Base-by-base conservation (phyloP, 2,329 filamentous ascomycete genomes). In the Alternaria rosae region DNA sequence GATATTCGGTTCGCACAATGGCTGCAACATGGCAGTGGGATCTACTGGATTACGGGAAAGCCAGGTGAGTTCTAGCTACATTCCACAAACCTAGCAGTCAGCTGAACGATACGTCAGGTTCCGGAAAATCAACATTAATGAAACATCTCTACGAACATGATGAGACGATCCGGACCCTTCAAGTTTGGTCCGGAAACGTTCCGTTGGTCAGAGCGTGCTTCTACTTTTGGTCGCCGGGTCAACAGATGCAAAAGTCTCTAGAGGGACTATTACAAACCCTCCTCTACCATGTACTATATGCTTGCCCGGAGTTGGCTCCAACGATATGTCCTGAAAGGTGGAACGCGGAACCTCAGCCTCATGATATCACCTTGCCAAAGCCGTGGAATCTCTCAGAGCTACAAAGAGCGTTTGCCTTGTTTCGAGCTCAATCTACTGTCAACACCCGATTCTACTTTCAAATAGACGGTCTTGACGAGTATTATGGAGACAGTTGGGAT, bases 71-170 rank as follows among this genome's bases (percentile, higher is more conserved):
- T 11, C n/a, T n/a, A n/a, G n/a, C n/a, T n/a, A n/a, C n/a, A n/a
- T n/a, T n/a, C n/a, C n/a, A n/a, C n/a, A n/a, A n/a, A n/a, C n/a
- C n/a, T n/a, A n/a, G n/a, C n/a, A n/a, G n/a, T n/a, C n/a, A n/a
- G n/a, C n/a, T n/a, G n/a, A n/a, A n/a, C n/a, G n/a, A n/a, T n/a
- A n/a, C n/a, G n/a, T n/a, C n/a, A n/a, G n/a, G n/a, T 8, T 81
- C 81, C 13, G 83, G 82, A 10, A 84, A 85, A 57, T 83, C 81
- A 0, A 84, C 81, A 0, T 58, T 85, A 12, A 82, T 85, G 78
- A 61, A 56, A 20, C 62, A 32, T 26, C n/a, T 68, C 1, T 35
- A 7, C 12, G 9, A 48, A 0, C 17, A 62, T 4, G 12, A 4
- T 8, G 3, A 8, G 1, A 61, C 59, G 1, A 6, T 10, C 2